Base-by-base conservation (phyloP, 2,329 filamentous ascomycete genomes). In the Cercospora janseana region DNA sequence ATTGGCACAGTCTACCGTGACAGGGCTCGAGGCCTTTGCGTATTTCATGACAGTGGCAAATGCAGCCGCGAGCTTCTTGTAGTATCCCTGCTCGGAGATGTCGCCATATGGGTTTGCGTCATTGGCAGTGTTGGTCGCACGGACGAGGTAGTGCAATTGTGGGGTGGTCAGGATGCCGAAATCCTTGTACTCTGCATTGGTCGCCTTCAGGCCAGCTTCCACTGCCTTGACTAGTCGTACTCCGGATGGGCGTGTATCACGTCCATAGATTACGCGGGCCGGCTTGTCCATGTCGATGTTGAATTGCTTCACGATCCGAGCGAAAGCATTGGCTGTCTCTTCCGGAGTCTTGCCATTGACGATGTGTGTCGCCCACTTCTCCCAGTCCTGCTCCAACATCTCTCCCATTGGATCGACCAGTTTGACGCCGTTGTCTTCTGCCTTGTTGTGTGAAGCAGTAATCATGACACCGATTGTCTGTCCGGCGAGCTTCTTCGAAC, bases 401-500 rank as follows among this genome's bases (percentile, higher is more conserved):
- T 97, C 93, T 59, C 93, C 92, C 85, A 95, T 87, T 9, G 93
- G 93, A 70, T 98, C 93, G 57, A 98, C 89, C 61, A 98, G 82
- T 79, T 95, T 95, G 69, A 95, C 86, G 44, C 90, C 90, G 70
- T 95, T 95, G 72, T 95, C 90, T 62, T 82, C 79, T 26, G 90
- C 86, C 13, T 88, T 88, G 72, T 95, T 95, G 77, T 95, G 90
- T 65, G 88, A 94, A 56, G 90, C 90, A 32, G 90, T 95, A 70
- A 95, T 87, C 90, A 95, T 95, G 60, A 98, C 86, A 66, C 93
- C 93, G 66, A 98, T 95, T 63, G 88, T 86, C 75, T 94, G 88
- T 58, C 90, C 86, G 69, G 86, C 85, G 62, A 94, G 82, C 73
- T 93, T 94, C 68, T 89, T 87, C 59, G 90, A 96, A 57, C 93